These are phyloP conservation scores for Phalaenopsis equestris DNA, from an alignment of 106 monocot species.

Conservation along the genomic window DNA sequence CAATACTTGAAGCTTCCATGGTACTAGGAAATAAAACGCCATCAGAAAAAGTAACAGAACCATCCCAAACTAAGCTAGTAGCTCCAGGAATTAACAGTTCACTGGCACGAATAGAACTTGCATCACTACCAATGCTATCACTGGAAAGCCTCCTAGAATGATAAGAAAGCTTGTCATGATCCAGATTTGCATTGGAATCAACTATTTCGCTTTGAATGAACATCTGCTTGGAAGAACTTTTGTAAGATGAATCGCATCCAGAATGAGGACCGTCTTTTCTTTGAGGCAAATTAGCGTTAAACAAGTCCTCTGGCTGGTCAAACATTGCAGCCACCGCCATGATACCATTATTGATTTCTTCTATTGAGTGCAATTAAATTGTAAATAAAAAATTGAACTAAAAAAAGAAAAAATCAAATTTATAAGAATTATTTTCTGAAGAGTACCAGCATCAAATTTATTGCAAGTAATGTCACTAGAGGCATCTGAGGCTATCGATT, in stretches of 20 bases:
- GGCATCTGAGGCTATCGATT: constrained; percentile 50
- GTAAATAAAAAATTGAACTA: not conserved
- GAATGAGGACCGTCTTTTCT: constrained; percentile 7
- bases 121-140: constrained; percentile 88
- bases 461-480: constrained; percentile 56
- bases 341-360: constrained; percentile 20
- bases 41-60: constrained; percentile 31
- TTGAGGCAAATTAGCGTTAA: constrained; percentile 5
- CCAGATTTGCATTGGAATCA: constrained; percentile 22
- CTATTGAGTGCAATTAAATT: constrained; percentile 9
- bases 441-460: constrained; percentile 27
- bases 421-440: constrained; percentile 4
- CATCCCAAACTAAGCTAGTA: constrained; percentile 27
- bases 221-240: not conserved
- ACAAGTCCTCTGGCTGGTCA: constrained; percentile 22
- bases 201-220: constrained; percentile 12
- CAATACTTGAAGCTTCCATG: constrained; percentile 20
- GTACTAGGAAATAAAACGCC: constrained; percentile 23
- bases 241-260: constrained; percentile 19
- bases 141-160: constrained; percentile 65
- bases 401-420: not conserved
- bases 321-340: constrained; percentile 15
- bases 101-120: constrained; percentile 73
- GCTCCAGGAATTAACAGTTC: constrained; percentile 51
- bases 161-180: constrained; percentile 40